Conservation (phyloP, 2,329 filamentous ascomycete species). For the Hymenoscyphus scutula region DNA sequence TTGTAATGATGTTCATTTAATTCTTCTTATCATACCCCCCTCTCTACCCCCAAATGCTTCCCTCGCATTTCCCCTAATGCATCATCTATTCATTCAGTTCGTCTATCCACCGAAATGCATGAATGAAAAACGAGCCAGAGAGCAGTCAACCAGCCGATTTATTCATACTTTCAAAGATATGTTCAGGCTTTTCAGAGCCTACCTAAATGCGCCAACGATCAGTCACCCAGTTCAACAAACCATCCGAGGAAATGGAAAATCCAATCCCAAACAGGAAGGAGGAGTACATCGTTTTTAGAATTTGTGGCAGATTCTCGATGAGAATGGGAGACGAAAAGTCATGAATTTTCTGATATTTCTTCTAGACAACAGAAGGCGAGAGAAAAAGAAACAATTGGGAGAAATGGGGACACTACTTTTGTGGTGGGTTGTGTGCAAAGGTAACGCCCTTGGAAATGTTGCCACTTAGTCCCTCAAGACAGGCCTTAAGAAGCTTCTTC, state of each 20-base stretch:
- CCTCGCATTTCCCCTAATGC: not conserved
- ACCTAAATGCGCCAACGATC: slow-evolving; percentile 39
- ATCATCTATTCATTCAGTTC: not conserved
- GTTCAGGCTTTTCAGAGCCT: slow-evolving; percentile 42
- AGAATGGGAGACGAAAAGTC: not conserved
- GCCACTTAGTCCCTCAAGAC: slow-evolving; percentile 75
- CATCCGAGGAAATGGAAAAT: slow-evolving; percentile 16
- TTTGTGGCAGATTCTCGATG: not conserved
- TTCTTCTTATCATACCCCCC: slow-evolving; percentile 9
- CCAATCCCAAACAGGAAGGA: slow-evolving; percentile 16
- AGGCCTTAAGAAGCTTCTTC: slow-evolving; percentile 78
- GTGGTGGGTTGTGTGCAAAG: slow-evolving; percentile 83
- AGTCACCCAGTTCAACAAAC: slow-evolving; percentile 29
- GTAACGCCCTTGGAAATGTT: slow-evolving; percentile 94
- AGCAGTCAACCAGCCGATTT: slow-evolving; percentile 13
- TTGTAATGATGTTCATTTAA: not conserved
- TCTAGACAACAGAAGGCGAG: slow-evolving; percentile 6
- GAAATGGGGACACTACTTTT: slow-evolving; percentile 66
- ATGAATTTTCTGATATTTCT: not conserved
- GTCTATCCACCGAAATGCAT: slow-evolving; percentile 18
- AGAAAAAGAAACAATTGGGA: slow-evolving; percentile 32
- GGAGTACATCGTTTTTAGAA: not conserved
- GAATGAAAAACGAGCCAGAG: slow-evolving; percentile 26
- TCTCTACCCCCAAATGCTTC: not conserved
- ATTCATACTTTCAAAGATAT: slow-evolving; percentile 18